These are phyloP conservation scores for Dothistroma pini DNA, from an alignment of 2,329 filamentous ascomycete genomes.

Conservation along the genomic window DNA sequence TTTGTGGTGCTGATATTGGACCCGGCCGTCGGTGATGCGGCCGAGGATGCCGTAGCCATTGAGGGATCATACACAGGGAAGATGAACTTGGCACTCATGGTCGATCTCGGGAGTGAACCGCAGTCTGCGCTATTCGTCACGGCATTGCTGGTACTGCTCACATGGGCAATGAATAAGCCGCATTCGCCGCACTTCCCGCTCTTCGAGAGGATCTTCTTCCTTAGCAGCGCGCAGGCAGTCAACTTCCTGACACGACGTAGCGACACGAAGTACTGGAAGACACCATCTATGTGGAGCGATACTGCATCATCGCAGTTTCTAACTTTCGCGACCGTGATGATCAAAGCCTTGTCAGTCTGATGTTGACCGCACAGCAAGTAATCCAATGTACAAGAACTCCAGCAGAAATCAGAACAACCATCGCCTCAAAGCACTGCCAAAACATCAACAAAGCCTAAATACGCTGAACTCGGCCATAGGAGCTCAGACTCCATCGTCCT, in stretches of 20 bases:
- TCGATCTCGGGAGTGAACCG: constrained; percentile 51
- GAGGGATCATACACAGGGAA: constrained; percentile 55
- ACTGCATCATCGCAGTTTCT: constrained; percentile 57
- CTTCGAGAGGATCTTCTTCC: constrained; percentile 83
- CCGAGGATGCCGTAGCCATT: constrained; percentile 54
- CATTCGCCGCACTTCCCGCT: constrained; percentile 76
- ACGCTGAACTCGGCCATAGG: neutral
- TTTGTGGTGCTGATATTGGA: constrained; percentile 55
- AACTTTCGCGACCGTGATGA: constrained; percentile 56
- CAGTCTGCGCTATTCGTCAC: constrained; percentile 57
- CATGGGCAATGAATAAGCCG: constrained; percentile 50
- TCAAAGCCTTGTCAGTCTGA: neutral
- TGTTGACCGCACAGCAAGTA: neutral
- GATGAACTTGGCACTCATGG: constrained; percentile 55
- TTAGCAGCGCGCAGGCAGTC: constrained; percentile 78
- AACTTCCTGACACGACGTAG: constrained; percentile 84
- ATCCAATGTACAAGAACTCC: neutral
- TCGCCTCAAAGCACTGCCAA: neutral
- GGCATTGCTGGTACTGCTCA: constrained; percentile 54
- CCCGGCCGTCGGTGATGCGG: constrained; percentile 56
- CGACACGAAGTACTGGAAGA: constrained; percentile 84
- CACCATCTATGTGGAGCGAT: constrained; percentile 54
- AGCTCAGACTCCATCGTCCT: neutral
- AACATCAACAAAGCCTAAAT: neutral
- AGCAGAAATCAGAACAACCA: neutral